Conservation (phyloP, 371 early-diverging fungal species). For the Circinella umbellata region DNA sequence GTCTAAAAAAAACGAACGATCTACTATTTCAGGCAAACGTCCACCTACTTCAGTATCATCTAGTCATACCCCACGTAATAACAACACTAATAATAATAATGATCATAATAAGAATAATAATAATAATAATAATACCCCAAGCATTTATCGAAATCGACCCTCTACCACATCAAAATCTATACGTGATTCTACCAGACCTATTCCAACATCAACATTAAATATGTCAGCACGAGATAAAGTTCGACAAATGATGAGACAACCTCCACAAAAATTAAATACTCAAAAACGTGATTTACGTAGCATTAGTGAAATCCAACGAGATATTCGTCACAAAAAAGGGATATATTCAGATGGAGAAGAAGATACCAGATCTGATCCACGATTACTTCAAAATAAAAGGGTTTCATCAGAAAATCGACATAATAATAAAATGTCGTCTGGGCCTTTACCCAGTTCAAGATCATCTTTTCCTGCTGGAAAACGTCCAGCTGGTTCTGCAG, state of each 20-base stretch:
- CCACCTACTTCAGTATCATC: not conserved
- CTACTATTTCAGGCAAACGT: slow-evolving; percentile 6
- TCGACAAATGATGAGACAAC: slow-evolving; percentile 19
- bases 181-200: not conserved
- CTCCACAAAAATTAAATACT: slow-evolving; percentile 27
- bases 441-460: not conserved
- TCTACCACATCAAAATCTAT: not conserved
- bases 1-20: not conserved
- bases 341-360: slow-evolving; percentile 40
- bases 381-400: slow-evolving; percentile 22
- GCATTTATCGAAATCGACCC: slow-evolving; percentile 14
- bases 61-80: not conserved
- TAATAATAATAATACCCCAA: not conserved
- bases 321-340: slow-evolving; percentile 42
- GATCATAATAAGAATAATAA: not conserved
- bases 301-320: slow-evolving; percentile 46
- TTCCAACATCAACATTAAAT: not conserved
- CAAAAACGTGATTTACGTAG: slow-evolving; percentile 42
- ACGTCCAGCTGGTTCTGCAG: not conserved
- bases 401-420: slow-evolving; percentile 9
- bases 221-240: slow-evolving; percentile 21
- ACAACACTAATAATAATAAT: not conserved
- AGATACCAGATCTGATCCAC: slow-evolving; percentile 19
- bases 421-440: not conserved
- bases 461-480: not conserved